Evolutionary conservation across 768 basidiomycete genomes (phyloP).

Genomic region (Terana coerulea): DNA sequence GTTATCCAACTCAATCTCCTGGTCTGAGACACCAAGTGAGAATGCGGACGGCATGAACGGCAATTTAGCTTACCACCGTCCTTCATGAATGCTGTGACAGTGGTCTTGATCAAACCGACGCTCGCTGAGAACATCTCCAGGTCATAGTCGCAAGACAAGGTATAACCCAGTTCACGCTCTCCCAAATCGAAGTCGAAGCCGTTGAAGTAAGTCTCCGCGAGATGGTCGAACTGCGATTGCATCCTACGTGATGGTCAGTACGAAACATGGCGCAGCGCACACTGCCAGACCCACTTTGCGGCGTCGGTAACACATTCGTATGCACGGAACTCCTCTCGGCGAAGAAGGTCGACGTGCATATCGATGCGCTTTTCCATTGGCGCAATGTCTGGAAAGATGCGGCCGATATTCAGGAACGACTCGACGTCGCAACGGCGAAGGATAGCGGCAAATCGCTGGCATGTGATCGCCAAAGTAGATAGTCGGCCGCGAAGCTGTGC

Average conservation of each 20-base stretch:
- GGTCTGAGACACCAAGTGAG: conserved; percentile 45
- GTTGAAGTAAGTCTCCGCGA: conserved; percentile 82
- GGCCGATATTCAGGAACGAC: conserved; percentile 81
- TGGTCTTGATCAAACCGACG: conserved; percentile 85
- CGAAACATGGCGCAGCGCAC: not conserved
- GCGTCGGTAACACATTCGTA: conserved; percentile 92
- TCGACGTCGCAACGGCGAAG: conserved; percentile 78
- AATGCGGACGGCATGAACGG: conserved; percentile 2
- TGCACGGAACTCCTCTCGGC: conserved; percentile 88
- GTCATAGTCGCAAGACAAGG: conserved; percentile 82
- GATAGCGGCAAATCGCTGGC: conserved; percentile 86
- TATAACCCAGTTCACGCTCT: conserved; percentile 84
- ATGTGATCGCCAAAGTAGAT: conserved; percentile 73
- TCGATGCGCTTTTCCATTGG: conserved; percentile 91
- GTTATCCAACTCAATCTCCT: conserved; percentile 67
- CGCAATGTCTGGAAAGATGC: conserved; percentile 78
- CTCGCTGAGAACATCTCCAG: conserved; percentile 93
- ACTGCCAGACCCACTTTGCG: conserved; percentile 56
- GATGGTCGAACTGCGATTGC: conserved; percentile 89
- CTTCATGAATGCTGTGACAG: conserved; percentile 63
- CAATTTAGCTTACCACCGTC: conserved; percentile 61
- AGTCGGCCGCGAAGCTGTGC: conserved; percentile 79
- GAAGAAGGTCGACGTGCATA: conserved; percentile 81
- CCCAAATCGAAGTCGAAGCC: conserved; percentile 84
- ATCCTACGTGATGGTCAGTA: conserved; percentile 67